phyloP scores from a whole-genome alignment of 257 asterid species.

The Ilex aquifolium region DNA sequence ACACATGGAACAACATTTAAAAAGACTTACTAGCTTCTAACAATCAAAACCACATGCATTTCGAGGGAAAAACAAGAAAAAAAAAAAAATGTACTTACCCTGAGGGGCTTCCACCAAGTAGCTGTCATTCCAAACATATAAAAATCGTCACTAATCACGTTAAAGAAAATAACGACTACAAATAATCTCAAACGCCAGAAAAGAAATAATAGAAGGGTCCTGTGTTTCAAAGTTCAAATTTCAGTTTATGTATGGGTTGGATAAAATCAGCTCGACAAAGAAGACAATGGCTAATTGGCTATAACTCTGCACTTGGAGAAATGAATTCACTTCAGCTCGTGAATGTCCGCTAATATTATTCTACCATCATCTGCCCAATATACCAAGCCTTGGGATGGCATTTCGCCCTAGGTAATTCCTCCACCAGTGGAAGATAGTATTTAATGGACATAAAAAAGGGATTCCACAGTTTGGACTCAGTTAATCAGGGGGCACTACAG shows the following conservation, averaged over 20 bases:
- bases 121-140: slow-evolving; percentile 32
- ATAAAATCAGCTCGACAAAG: background rate
- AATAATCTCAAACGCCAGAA: background rate
- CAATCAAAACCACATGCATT: background rate
- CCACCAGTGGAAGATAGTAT: too few relatives aligned
- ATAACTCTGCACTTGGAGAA: background rate
- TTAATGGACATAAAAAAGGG: too few relatives aligned
- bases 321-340: background rate
- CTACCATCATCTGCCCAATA: background rate
- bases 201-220: background rate
- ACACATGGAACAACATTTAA: slow-evolving; percentile 6
- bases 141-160: slow-evolving; percentile 16
- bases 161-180: background rate
- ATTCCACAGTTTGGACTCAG: too few relatives aligned
- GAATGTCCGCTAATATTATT: background rate
- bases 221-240: background rate
- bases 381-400: too few relatives aligned
- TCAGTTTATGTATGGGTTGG: background rate
- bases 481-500: too few relatives aligned
- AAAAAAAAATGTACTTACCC: slow-evolving; percentile 47
- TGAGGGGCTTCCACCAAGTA: slow-evolving; percentile 60
- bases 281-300: too few relatives aligned
- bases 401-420: too few relatives aligned
- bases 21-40: background rate
- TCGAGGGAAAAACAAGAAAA: background rate